Evolutionary conservation across 192 early-diverging fungal species (phyloP).

Genomic region (Coemansia sp.): DNA sequence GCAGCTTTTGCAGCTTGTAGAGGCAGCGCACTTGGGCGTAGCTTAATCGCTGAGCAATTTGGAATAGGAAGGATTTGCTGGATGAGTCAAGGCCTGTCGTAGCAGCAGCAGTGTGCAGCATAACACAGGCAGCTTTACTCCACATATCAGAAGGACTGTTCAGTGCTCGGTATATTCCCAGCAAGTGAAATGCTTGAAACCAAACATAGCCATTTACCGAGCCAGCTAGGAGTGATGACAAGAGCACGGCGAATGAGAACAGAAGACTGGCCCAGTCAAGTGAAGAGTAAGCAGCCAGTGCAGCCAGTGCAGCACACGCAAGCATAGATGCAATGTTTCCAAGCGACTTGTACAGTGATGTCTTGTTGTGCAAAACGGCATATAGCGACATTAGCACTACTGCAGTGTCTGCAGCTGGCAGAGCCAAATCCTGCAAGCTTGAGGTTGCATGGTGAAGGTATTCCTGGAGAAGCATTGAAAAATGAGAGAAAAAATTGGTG

Average conservation of each 20-base stretch:
- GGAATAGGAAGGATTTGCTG: background rate
- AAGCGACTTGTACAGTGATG: background rate
- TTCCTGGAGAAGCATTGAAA: background rate
- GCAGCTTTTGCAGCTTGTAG: background rate
- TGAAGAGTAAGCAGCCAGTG: background rate
- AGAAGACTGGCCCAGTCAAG: background rate
- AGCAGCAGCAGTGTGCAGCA: background rate
- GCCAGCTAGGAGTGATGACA: background rate
- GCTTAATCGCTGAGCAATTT: background rate
- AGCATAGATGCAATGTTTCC: background rate
- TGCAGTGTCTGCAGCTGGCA: background rate
- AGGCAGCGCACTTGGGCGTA: conserved; percentile 22
- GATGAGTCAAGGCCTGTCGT: background rate
- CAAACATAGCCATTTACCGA: background rate
- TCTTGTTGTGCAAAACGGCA: background rate
- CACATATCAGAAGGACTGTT: background rate
- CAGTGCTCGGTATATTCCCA: background rate
- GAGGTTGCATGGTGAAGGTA: background rate
- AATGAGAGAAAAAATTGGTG: too few relatives aligned
- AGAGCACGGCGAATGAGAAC: background rate
- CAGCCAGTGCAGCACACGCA: background rate
- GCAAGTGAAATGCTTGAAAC: background rate
- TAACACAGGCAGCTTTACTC: background rate
- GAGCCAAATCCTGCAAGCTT: background rate
- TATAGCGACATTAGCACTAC: background rate